Percentiles rank a stretch among this genome's conserved stretches.
Conservation (phyloP, 257 asterid genomes). For the Echium plantagineum region DNA sequence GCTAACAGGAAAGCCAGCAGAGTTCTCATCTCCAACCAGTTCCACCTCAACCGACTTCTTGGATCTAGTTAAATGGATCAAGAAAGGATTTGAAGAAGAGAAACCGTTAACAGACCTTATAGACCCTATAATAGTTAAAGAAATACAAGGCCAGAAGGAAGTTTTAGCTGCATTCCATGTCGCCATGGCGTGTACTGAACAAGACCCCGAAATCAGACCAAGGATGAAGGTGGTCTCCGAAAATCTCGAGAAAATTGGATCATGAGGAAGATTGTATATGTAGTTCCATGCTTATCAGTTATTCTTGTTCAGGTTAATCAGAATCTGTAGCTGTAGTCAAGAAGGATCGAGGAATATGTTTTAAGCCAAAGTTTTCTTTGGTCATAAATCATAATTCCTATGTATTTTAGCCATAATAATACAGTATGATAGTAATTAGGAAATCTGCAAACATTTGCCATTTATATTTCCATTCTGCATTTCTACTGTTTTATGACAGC, state of each 20-base stretch:
- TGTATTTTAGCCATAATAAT: too few species aligned
- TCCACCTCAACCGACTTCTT: conserved; percentile 52
- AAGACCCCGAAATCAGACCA: conserved; percentile 82
- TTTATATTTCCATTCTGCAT: too few species aligned
- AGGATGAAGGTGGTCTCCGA: conserved; percentile 78
- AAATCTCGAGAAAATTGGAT: conserved; percentile 64
- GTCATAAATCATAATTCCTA: too few species aligned
- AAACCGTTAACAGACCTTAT: conserved; percentile 66
- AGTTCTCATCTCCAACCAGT: conserved; percentile 49
- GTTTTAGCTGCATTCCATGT: conserved; percentile 59
- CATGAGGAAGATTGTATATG: conserved; percentile 15
- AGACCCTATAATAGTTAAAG: conserved; percentile 62
- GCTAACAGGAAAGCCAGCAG: conserved; percentile 77
- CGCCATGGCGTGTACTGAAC: conserved; percentile 82
- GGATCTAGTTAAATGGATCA: conserved; percentile 82
- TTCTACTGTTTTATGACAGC: too few species aligned
- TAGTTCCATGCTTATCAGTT: too few species aligned
- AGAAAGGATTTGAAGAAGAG: conserved; percentile 79
- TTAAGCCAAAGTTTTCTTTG: too few species aligned
- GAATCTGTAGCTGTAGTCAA: too few species aligned
- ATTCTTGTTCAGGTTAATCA: too few species aligned
- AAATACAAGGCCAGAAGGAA: conserved; percentile 72
- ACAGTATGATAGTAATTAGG: too few species aligned
- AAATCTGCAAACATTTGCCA: too few species aligned
- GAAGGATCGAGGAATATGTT: too few species aligned